phyloP scores from a whole-genome alignment of 768 basidiomycete genomes.

The Candolleomyces eurysporus region DNA sequence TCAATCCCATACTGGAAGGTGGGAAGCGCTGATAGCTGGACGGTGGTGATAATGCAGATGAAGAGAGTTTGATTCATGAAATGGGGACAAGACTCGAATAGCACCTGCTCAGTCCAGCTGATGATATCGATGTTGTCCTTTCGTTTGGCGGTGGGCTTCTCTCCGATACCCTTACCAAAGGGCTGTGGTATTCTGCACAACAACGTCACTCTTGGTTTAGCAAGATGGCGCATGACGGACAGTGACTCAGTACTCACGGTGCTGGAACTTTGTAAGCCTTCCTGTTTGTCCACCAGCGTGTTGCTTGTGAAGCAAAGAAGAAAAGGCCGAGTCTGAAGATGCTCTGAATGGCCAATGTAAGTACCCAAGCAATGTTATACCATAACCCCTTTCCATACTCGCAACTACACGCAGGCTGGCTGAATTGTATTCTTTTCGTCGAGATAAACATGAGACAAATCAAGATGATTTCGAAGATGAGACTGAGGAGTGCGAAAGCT shows the following conservation, averaged over 20 bases:
- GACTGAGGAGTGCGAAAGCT: background rate
- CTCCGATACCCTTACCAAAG: background rate
- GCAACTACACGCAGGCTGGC: background rate
- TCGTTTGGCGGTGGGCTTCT: background rate
- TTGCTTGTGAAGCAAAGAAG: background rate
- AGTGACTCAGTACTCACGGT: background rate
- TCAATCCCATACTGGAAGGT: too few relatives aligned
- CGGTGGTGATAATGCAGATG: background rate
- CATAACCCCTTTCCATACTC: background rate
- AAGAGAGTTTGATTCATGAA: conserved; percentile 3
- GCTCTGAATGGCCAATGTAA: background rate
- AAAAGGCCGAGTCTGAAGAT: background rate
- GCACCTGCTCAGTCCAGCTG: conserved; percentile 3
- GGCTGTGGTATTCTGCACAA: background rate
- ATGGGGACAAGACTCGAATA: background rate
- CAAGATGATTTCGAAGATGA: background rate
- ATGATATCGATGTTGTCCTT: conserved; percentile 1
- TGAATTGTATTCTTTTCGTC: background rate
- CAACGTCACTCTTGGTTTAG: background rate
- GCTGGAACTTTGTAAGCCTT: background rate
- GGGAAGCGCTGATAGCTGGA: conserved; percentile 1
- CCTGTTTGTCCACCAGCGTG: background rate
- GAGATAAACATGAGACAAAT: background rate
- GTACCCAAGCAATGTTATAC: conserved; percentile 6
- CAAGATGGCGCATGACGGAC: background rate